A percentile compares a stretch with the other conserved stretches of the same genome.
Evolutionary conservation across 163 green algal genomes (phyloP).

Genomic region (Chloroidium sp.): DNA sequence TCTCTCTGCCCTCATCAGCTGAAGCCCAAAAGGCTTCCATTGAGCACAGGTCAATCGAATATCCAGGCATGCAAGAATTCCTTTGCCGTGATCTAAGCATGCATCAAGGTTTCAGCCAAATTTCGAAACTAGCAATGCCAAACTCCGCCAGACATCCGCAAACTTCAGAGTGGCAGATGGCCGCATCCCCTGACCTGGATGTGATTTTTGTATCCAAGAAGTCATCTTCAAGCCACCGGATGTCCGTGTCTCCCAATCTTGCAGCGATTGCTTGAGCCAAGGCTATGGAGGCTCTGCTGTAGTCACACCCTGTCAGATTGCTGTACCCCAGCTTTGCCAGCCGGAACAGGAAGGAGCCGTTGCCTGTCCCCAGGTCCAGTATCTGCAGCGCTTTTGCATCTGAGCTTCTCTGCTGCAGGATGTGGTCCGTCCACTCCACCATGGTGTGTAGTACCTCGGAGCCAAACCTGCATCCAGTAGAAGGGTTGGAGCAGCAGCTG

Average conservation of each 20-base stretch:
- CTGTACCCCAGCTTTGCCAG: conserved; percentile 23
- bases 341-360: conserved; percentile 27
- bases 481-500: background rate
- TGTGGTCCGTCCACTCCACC: conserved; percentile 4
- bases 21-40: background rate
- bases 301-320: conserved; percentile 36
- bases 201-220: conserved; percentile 6
- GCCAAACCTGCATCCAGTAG: conserved; percentile 23
- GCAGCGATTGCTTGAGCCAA: conserved; percentile 17
- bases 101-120: background rate
- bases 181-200: background rate
- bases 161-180: background rate
- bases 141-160: background rate
- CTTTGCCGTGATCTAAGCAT: background rate
- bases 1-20: background rate
- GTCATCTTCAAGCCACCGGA: conserved; percentile 11
- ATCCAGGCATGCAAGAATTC: background rate
- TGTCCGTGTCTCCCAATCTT: background rate
- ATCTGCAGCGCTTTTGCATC: background rate
- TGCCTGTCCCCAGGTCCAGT: conserved; percentile 37
- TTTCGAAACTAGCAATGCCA: background rate
- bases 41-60: background rate
- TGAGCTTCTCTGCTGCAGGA: background rate
- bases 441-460: conserved; percentile 25
- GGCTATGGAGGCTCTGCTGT: conserved; percentile 22